These are phyloP conservation scores for Aureobasidium subglaciale DNA, from an alignment of 2,329 filamentous ascomycete genomes.

Conservation along the genomic window DNA sequence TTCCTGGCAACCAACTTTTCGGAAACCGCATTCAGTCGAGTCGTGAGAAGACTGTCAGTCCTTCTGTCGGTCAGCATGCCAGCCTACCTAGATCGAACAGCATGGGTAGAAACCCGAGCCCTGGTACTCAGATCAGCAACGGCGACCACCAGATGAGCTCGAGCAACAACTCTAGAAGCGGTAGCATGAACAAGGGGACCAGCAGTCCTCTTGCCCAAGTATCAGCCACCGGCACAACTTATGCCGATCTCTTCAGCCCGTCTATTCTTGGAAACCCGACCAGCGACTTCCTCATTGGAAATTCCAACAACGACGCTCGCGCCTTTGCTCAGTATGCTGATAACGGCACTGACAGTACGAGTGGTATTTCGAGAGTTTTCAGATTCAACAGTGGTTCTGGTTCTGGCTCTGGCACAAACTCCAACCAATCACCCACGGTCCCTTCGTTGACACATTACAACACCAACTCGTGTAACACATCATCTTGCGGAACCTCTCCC, in stretches of 20 bases:
- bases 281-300: slow-evolving; percentile 17
- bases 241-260: slow-evolving; percentile 56
- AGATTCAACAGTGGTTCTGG: slow-evolving; percentile 43
- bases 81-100: slow-evolving; percentile 5
- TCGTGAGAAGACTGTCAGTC: slow-evolving; percentile 9
- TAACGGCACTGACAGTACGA: slow-evolving; percentile 37
- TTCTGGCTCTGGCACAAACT: slow-evolving; percentile 36
- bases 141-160: slow-evolving; percentile 1
- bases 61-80: not conserved
- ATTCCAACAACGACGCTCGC: slow-evolving; percentile 13
- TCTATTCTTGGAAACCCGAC: slow-evolving; percentile 40
- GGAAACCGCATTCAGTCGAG: slow-evolving; percentile 19
- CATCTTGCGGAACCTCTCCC: slow-evolving; percentile 63
- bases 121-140: slow-evolving; percentile 1
- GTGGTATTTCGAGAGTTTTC: slow-evolving; percentile 40
- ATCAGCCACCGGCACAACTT: slow-evolving; percentile 28
- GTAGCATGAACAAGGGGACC: slow-evolving; percentile 16
- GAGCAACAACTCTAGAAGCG: slow-evolving; percentile 6
- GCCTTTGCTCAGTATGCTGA: slow-evolving; percentile 22
- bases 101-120: not conserved
- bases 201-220: slow-evolving; percentile 29
- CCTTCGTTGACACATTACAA: slow-evolving; percentile 46
- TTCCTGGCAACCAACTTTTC: slow-evolving; percentile 51
- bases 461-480: slow-evolving; percentile 56
- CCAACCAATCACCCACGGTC: slow-evolving; percentile 45